Percentiles rank a stretch among this genome's conserved stretches.
phyloP scores from a whole-genome alignment of 352 stramenopile species.

The Plasmopara muralis region DNA sequence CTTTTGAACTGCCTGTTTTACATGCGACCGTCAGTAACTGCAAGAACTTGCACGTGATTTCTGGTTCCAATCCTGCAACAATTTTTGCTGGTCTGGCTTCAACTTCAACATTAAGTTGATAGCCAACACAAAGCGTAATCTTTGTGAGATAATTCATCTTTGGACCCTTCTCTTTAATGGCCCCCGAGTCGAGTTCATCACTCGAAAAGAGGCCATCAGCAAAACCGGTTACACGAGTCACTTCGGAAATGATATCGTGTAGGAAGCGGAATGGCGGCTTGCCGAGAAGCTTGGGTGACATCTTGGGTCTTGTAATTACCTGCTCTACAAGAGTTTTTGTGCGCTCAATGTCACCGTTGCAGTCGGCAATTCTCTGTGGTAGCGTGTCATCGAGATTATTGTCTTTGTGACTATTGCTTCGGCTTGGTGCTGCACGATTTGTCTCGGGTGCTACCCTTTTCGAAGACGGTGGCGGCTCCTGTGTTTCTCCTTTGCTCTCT shows the following conservation, averaged over 20 bases:
- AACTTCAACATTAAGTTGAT: slow-evolving; percentile 79
- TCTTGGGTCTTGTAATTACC: slow-evolving; percentile 80
- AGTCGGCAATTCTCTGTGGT: slow-evolving; percentile 52
- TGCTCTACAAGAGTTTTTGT: slow-evolving; percentile 74
- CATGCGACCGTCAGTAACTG: slow-evolving; percentile 86
- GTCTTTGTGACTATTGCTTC: slow-evolving; percentile 19
- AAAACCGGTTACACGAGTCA: slow-evolving; percentile 78
- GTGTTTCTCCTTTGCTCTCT: slow-evolving; percentile 37
- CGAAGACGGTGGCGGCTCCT: slow-evolving; percentile 21
- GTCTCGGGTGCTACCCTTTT: slow-evolving; percentile 15
- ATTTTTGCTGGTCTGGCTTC: slow-evolving; percentile 84
- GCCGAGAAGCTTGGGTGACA: slow-evolving; percentile 71
- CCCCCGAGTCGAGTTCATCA: slow-evolving; percentile 85
- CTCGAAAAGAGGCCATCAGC: slow-evolving; percentile 74
- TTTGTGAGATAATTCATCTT: slow-evolving; percentile 90
- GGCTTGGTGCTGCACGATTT: slow-evolving; percentile 32
- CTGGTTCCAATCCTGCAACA: slow-evolving; percentile 89
- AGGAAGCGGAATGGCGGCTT: slow-evolving; percentile 87
- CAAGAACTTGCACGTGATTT: slow-evolving; percentile 92
- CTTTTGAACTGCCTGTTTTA: slow-evolving; percentile 49
- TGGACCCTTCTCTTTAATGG: slow-evolving; percentile 90
- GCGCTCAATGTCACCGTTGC: slow-evolving; percentile 68
- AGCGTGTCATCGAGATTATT: slow-evolving; percentile 40
- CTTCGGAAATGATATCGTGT: slow-evolving; percentile 77
- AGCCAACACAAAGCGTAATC: slow-evolving; percentile 87